Evolutionary conservation across 805 yeast species (phyloP), one percentile per base, ranked within the genome.

Genomic region (Spathaspora passalidarum): DNA sequence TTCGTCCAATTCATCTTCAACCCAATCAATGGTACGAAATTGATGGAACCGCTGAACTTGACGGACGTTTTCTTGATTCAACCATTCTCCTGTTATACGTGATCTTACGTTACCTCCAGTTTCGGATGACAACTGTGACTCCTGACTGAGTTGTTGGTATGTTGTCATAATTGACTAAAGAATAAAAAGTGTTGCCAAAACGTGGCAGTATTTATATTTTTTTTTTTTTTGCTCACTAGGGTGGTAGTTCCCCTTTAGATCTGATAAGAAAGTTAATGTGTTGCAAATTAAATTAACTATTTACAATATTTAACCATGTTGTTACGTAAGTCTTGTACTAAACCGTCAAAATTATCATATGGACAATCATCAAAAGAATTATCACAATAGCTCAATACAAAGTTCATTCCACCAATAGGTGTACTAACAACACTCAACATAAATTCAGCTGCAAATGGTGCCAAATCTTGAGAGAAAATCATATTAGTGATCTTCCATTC

Each of bases 11-110:
- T 79, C 78, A 52, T 84, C 90, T 44, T 79, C 79, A 13, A 82
- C 70, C 87, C 89, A 82, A 54, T 86, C 92, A 2, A 85, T 75
- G 3, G 92, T 86, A 14, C 65, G 65, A 57, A 83, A 86, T 38
- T 79, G 79, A 38, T 79, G 76, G 56, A 84, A 86, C 42, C 79
- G 63, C 45, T 73, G 74, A 14, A 75, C 73, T 39, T 72, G 71
- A 18, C 59, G 56, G 16, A 72, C 56, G 5, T 50, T 44, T 11
- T 63, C 65, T 45, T 72, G 76, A 44, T 65, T 56, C 37, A 63
- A 52, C 76, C 76, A 72, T 25, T 58, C 53, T 1, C 76, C 75
- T 0, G 71, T 66, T 58, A 57, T 43, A 70, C 54, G 29, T 59
- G 38, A 32, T 22, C 49, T 20, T 13, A n/a, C n/a, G n/a, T n/a